These are phyloP conservation scores for Talaromyces thailandensis DNA, from an alignment of 495 filamentous ascomycete species.

Conservation along the genomic window DNA sequence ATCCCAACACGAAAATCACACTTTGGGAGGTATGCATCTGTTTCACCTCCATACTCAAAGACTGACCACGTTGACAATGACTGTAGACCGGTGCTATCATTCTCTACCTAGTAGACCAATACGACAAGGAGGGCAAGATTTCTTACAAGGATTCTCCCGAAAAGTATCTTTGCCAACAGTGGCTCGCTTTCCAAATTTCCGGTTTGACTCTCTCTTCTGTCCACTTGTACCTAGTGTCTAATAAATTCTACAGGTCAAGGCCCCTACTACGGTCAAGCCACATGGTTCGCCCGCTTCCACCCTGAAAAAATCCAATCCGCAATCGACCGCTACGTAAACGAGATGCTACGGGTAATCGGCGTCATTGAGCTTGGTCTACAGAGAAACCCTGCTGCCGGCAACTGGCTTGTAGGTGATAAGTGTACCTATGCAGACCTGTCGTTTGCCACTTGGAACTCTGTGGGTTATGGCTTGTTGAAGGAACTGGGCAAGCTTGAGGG, in stretches of 20 bases:
- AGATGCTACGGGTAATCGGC: constrained; percentile 35
- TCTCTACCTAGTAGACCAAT: constrained; percentile 37
- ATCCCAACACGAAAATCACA: constrained; percentile 33
- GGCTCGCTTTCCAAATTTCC: constrained; percentile 32
- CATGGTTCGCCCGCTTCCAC: constrained; percentile 35
- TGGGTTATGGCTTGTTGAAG: not conserved
- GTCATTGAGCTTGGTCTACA: constrained; percentile 33
- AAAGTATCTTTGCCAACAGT: constrained; percentile 22
- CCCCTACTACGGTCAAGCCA: constrained; percentile 29
- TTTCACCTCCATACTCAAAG: not conserved
- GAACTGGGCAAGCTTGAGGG: not conserved
- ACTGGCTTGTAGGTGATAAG: constrained; percentile 45
- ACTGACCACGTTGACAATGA: not conserved
- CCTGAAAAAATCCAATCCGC: constrained; percentile 34
- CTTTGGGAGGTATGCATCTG: constrained; percentile 21
- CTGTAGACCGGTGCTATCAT: constrained; percentile 39
- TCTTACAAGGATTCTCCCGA: constrained; percentile 22
- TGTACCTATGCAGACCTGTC: constrained; percentile 37
- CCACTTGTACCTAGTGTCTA: not conserved
- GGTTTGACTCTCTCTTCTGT: constrained; percentile 8
- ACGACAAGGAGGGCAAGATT: constrained; percentile 35
- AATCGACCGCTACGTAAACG: constrained; percentile 36
- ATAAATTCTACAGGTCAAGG: constrained; percentile 16
- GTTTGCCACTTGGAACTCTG: constrained; percentile 30
- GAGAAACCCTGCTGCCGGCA: not conserved